Evolutionary conservation across 1,284 basidiomycete genomes (phyloP).

Genomic region (Cerioporus squamosus): DNA sequence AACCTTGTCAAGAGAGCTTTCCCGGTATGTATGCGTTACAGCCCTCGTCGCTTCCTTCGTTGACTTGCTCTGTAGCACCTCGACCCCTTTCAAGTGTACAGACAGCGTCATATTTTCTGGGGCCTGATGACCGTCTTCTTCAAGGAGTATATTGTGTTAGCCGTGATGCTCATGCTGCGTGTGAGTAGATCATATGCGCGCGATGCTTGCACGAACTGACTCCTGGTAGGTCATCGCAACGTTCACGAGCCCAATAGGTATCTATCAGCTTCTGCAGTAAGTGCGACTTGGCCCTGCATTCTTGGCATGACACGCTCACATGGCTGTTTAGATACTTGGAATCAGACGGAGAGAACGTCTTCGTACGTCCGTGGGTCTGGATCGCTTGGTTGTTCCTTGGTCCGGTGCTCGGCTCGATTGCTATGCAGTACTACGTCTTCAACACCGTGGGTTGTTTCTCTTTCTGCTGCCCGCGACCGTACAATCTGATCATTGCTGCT

Average conservation of each 20-base stretch:
- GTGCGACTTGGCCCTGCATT: neutral
- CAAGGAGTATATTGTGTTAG: conserved; percentile 26
- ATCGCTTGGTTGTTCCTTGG: conserved; percentile 62
- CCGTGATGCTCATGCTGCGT: conserved; percentile 19
- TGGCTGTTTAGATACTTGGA: conserved; percentile 44
- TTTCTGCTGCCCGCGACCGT: too few species aligned
- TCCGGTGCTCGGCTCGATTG: conserved; percentile 45
- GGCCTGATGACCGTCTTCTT: conserved; percentile 32
- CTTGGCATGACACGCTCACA: neutral
- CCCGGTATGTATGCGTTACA: conserved; percentile 16
- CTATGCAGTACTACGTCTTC: conserved; percentile 44
- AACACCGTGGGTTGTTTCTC: conserved; percentile 24
- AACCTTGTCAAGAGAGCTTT: conserved; percentile 41
- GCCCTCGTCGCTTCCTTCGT: neutral
- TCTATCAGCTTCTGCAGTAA: conserved; percentile 46
- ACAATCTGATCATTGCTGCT: neutral
- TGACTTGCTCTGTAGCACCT: conserved; percentile 20
- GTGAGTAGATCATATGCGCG: conserved; percentile 5
- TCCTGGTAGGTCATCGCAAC: conserved; percentile 25
- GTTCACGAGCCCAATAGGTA: conserved; percentile 47
- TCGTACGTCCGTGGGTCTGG: conserved; percentile 62
- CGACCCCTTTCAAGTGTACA: conserved; percentile 30
- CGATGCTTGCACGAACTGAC: neutral
- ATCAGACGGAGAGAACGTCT: conserved; percentile 39
- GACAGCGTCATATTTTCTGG: conserved; percentile 33